Evolutionary conservation across 495 filamentous ascomycete genomes (phyloP).

Genomic region (Apodospora peruviana): DNA sequence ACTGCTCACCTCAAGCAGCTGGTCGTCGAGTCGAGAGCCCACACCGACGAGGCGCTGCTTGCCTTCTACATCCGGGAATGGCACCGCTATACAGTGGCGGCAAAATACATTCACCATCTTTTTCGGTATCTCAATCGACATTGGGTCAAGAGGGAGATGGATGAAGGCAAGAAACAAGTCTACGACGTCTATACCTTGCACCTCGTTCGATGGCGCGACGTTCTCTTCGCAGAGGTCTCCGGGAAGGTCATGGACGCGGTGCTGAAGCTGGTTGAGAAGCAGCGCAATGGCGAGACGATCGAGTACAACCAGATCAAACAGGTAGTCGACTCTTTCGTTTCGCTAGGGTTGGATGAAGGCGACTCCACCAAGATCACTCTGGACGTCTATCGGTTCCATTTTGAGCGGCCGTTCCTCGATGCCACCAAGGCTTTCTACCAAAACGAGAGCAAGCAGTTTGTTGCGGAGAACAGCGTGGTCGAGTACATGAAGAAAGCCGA

Average conservation of each 20-base stretch:
- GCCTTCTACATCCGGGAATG: constrained; percentile 96
- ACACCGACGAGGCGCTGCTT: constrained; percentile 85
- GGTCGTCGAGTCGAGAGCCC: constrained; percentile 59
- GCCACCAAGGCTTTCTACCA: constrained; percentile 84
- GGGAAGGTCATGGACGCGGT: constrained; percentile 92
- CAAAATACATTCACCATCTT: constrained; percentile 93
- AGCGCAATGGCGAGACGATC: constrained; percentile 96
- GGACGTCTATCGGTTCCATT: constrained; percentile 87
- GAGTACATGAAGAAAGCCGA: constrained; percentile 99
- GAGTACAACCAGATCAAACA: constrained; percentile 95
- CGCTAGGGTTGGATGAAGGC: constrained; percentile 86
- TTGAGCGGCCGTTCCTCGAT: constrained; percentile 85
- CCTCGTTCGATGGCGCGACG: constrained; percentile 87
- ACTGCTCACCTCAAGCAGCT: constrained; percentile 66
- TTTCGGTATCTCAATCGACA: constrained; percentile 97
- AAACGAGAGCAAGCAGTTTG: constrained; percentile 86
- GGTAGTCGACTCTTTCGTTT: constrained; percentile 95
- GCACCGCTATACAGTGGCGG: constrained; percentile 89
- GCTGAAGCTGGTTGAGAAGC: constrained; percentile 92
- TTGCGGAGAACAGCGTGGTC: constrained; percentile 94
- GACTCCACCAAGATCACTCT: constrained; percentile 91
- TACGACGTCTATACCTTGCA: constrained; percentile 98
- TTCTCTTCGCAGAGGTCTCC: constrained; percentile 79
- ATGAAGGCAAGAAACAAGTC: constrained; percentile 97
- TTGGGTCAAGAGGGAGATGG: constrained; percentile 98